Conservation (phyloP, 495 filamentous ascomycete species). For the Parmelia sp. region DNA sequence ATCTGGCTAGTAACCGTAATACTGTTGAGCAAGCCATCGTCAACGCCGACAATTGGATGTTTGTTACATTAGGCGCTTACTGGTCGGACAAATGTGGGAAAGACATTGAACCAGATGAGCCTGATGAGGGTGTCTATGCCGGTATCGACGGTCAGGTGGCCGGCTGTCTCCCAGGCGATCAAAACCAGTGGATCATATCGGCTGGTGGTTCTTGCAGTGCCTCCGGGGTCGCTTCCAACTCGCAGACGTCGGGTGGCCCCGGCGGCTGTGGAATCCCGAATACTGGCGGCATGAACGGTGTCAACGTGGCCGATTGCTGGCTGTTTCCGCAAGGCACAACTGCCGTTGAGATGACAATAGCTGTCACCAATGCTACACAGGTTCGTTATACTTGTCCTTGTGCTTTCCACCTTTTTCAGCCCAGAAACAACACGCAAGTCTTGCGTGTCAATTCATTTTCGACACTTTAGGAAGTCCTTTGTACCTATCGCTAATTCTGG, state of each 20-base stretch:
- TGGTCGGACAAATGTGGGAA: constrained; percentile 4
- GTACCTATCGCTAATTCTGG: not conserved
- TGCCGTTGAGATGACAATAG: not conserved
- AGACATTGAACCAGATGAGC: not conserved
- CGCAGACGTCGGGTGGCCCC: not conserved
- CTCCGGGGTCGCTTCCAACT: not conserved
- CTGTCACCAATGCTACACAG: not conserved
- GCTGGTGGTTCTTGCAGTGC: not conserved
- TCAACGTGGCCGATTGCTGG: not conserved
- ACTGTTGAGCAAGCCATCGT: not conserved
- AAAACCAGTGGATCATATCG: not conserved
- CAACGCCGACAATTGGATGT: not conserved
- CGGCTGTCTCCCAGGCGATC: not conserved
- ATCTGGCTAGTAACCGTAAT: not conserved
- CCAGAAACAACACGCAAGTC: not conserved
- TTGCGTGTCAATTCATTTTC: not conserved
- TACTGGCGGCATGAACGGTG: not conserved
- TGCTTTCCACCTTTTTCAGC: not conserved
- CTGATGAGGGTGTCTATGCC: not conserved
- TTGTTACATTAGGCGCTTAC: not conserved
- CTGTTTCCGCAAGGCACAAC: not conserved
- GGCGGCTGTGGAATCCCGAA: not conserved
- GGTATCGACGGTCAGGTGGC: not conserved
- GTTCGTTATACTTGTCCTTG: not conserved
- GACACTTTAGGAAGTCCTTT: not conserved